These are phyloP conservation scores for Evansstolkia leycettana DNA, from an alignment of 495 filamentous ascomycete genomes.

Conservation along the genomic window DNA sequence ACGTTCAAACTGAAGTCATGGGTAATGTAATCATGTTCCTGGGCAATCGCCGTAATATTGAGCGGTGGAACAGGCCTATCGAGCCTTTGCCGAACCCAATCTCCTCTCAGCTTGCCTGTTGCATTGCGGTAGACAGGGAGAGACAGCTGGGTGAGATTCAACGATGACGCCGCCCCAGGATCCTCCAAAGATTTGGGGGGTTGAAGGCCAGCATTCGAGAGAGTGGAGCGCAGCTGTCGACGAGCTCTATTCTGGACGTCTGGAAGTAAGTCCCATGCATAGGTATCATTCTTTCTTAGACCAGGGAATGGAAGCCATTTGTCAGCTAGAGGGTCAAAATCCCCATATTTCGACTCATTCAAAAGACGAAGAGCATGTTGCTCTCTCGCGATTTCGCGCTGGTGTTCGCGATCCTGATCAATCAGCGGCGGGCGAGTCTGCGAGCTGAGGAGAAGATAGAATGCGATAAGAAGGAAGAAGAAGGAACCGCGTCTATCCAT, in stretches of 20 bases:
- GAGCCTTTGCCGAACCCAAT: slow-evolving; percentile 54
- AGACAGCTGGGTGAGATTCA: slow-evolving; percentile 29
- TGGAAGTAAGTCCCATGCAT: slow-evolving; percentile 54
- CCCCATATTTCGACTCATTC: slow-evolving; percentile 61
- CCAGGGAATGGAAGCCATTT: slow-evolving; percentile 69
- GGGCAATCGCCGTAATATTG: slow-evolving; percentile 39
- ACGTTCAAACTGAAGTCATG: slow-evolving; percentile 55
- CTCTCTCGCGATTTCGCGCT: slow-evolving; percentile 35
- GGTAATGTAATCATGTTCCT: slow-evolving; percentile 36
- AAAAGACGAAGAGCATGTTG: slow-evolving; percentile 50
- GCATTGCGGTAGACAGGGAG: slow-evolving; percentile 64
- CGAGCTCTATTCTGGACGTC: slow-evolving; percentile 43
- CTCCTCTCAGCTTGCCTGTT: slow-evolving; percentile 61
- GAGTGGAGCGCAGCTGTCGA: slow-evolving; percentile 32
- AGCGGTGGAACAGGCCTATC: slow-evolving; percentile 24
- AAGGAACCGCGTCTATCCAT: slow-evolving; percentile 40
- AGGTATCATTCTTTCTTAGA: slow-evolving; percentile 57
- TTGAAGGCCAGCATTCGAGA: slow-evolving; percentile 26
- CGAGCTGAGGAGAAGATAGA: slow-evolving; percentile 37
- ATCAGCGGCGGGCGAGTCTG: slow-evolving; percentile 32
- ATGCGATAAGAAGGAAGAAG: slow-evolving; percentile 35
- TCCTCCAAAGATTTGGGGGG: slow-evolving; percentile 24
- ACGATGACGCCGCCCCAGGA: slow-evolving; percentile 24
- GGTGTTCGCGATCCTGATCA: slow-evolving; percentile 33
- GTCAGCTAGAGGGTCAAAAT: slow-evolving; percentile 47